phyloP scores from a whole-genome alignment of 345 rosid species.

The Syzygium aqueum region DNA sequence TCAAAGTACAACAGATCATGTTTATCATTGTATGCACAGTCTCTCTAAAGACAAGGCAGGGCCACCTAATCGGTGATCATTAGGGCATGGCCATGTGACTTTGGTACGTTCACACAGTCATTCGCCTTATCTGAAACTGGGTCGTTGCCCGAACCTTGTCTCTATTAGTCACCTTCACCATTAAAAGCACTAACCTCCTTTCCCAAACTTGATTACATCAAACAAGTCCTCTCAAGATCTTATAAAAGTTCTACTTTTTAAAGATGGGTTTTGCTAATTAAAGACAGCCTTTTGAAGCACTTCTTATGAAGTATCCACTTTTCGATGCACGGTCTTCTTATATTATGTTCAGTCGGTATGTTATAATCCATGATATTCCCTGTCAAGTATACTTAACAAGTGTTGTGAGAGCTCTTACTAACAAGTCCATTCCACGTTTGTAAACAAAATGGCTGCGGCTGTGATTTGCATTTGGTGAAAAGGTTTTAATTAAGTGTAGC shows the following conservation, averaged over 20 bases:
- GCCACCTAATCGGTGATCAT: not conserved
- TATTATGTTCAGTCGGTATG: too few relatives aligned
- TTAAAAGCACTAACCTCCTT: not conserved
- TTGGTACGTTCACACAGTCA: not conserved
- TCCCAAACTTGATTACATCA: not conserved
- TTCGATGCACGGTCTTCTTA: not conserved
- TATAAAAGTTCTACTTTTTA: not conserved
- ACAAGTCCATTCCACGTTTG: not conserved
- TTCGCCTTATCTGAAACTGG: not conserved
- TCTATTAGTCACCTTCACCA: not conserved
- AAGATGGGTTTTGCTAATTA: not conserved
- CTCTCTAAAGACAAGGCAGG: not conserved
- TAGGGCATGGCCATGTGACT: not conserved
- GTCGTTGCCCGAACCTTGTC: not conserved
- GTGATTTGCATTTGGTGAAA: not conserved
- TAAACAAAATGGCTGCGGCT: not conserved
- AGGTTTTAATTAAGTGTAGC: not conserved
- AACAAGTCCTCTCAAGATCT: not conserved
- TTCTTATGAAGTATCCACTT: not conserved
- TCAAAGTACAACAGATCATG: not conserved
- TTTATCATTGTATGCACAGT: not conserved
- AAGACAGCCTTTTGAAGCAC: not conserved
- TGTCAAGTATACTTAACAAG: not conserved
- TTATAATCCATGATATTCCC: not conserved
- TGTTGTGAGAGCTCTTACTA: not conserved